Evolutionary conservation across 257 asterid genomes (phyloP).

Genomic region (Schizonepeta tenuifolia): DNA sequence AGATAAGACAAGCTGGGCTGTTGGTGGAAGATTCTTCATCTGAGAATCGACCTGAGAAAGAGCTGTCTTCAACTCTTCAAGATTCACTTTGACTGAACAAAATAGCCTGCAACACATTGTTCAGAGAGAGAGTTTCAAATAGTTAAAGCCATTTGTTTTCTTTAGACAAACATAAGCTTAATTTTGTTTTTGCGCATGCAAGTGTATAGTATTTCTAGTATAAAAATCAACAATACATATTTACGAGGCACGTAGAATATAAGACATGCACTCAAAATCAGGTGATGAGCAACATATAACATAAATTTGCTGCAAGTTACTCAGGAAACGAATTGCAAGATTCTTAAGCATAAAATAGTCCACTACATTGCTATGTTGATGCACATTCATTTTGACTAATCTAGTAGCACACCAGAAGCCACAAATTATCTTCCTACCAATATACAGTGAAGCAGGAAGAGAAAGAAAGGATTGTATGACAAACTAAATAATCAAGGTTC

Average conservation of each 20-base stretch:
- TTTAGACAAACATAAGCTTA: not conserved
- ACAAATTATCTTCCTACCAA: not conserved
- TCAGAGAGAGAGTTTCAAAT: conserved; percentile 3
- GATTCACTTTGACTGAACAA: too few relatives aligned
- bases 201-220: too few relatives aligned
- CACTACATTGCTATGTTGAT: not conserved
- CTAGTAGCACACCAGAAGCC: not conserved
- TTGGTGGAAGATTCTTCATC: conserved; percentile 98
- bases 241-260: not conserved
- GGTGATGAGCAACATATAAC: too few relatives aligned
- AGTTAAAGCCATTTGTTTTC: not conserved
- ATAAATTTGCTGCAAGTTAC: too few relatives aligned
- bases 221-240: not conserved
- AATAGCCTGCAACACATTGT: conserved; percentile 2
- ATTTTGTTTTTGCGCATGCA: not conserved
- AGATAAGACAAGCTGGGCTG: conserved; percentile 83
- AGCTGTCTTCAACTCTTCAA: too few relatives aligned
- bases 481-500: too few relatives aligned
- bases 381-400: not conserved
- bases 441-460: not conserved
- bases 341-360: not conserved
- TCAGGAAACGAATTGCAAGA: too few relatives aligned
- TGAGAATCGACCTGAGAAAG: too few relatives aligned
- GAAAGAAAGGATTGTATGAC: too few relatives aligned
- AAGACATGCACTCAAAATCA: not conserved